Evolutionary conservation across 805 yeast species (phyloP), one percentile per base, ranked within the genome.

Genomic region (Grigorovia jiainica): DNA sequence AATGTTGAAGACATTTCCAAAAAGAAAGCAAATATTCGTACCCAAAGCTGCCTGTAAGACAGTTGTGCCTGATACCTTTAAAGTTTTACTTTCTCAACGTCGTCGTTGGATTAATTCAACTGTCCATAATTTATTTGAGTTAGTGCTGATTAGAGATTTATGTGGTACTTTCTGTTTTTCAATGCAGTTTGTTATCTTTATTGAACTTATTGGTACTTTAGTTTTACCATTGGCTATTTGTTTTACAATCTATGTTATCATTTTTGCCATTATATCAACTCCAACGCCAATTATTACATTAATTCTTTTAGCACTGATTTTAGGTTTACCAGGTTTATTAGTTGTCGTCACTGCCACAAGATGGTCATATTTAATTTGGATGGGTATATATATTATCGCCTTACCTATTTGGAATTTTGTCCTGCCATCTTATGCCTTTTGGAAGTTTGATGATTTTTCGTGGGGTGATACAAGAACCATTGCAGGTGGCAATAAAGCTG

Each of bases 51-150:
- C 84, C 4, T 87, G 96, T 66, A 86, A 86, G 56, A 87, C 97
- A 0, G 65, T 87, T 46, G 96, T 82, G 13, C 97, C 97, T 0
- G 83, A 80, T 51, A 71, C 71, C 39, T 87, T 87, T 61, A 72
- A 65, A 48, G 92, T 87, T 37, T 68, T 87, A 48, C 68, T 87
- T 36, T 87, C 95, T 1, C 97, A 87, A 61, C 81, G 97, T 61
- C 85, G 97, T 67, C 83, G 97, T 60, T 87, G 97, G 97, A 87
- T 87, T 53, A 87, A 87, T 62, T 87, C 96, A 4, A 87, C 97
- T 0, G 90, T 87, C 32, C 97, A 87, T 63, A 87, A 87, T 57
- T 73, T 87, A 62, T 74, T 89, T 78, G 97, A 87, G 61, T 75
- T 87, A 55, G 83, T 82, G 3, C 66, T 86, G 47, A 89, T 87